Conservation (phyloP, 2,329 filamentous ascomycete species). For the Claviceps fusiformis region DNA sequence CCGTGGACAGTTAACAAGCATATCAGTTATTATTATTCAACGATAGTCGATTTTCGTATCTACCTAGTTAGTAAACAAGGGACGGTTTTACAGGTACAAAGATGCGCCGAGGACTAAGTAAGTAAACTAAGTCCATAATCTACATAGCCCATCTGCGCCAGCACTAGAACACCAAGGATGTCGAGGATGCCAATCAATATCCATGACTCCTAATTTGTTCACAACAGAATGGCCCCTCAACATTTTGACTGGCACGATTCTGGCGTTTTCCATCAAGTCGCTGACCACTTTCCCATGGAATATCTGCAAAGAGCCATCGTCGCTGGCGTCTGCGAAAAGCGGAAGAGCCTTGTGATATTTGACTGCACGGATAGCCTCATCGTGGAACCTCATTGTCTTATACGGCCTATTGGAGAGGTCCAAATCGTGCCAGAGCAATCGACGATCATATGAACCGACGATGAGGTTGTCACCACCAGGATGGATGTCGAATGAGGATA, state of each 20-base stretch:
- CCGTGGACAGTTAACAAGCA: too few relatives aligned
- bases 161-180: constrained; percentile 93
- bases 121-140: constrained; percentile 59
- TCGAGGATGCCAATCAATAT: constrained; percentile 88
- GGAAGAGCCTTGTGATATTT: constrained; percentile 73
- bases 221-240: constrained; percentile 80
- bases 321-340: constrained; percentile 86
- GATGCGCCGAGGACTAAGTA: background rate
- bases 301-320: constrained; percentile 87
- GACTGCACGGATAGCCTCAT: constrained; percentile 79
- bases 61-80: background rate
- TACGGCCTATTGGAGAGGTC: constrained; percentile 83
- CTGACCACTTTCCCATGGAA: constrained; percentile 95
- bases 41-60: background rate
- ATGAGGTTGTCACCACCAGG: constrained; percentile 88
- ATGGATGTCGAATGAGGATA: constrained; percentile 87
- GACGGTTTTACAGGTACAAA: background rate
- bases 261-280: constrained; percentile 91
- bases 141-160: constrained; percentile 83
- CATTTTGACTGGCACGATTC: constrained; percentile 91
- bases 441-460: constrained; percentile 86
- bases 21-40: too few relatives aligned
- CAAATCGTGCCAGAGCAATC: constrained; percentile 91
- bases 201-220: constrained; percentile 77
- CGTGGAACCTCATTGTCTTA: constrained; percentile 92